These are phyloP conservation scores for Trichosporon sp. DNA, from an alignment of 1,284 basidiomycete genomes.

Conservation along the genomic window DNA sequence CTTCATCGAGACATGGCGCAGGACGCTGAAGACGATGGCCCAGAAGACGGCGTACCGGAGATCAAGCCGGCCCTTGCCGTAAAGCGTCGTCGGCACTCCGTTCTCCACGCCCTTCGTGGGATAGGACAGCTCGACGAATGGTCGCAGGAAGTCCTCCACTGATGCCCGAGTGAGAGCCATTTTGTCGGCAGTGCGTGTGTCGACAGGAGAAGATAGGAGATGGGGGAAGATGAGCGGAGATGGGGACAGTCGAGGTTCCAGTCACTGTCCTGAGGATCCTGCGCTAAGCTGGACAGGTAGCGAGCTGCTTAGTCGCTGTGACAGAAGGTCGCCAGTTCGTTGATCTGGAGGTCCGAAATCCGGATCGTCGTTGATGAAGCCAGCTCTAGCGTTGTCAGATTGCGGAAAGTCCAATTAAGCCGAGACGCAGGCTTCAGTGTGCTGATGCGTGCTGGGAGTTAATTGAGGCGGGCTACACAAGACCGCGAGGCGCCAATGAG, in stretches of 20 bases:
- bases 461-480: too few relatives aligned
- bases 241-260: not conserved
- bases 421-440: not conserved
- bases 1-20: slow-evolving; percentile 69
- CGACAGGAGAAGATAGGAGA: not conserved
- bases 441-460: not conserved
- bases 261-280: not conserved
- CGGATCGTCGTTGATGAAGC: not conserved
- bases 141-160: slow-evolving; percentile 33
- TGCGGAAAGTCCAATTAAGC: not conserved
- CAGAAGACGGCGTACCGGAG: slow-evolving; percentile 64
- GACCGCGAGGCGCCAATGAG: not conserved
- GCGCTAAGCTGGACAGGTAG: not conserved
- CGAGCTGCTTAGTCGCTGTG: not conserved
- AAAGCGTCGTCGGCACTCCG: slow-evolving; percentile 38
- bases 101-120: slow-evolving; percentile 53
- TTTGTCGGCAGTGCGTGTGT: not conserved
- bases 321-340: not conserved
- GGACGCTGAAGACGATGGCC: slow-evolving; percentile 69
- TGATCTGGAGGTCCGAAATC: too few relatives aligned
- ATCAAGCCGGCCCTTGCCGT: slow-evolving; percentile 65
- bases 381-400: not conserved
- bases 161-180: not conserved
- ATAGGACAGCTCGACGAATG: slow-evolving; percentile 71
- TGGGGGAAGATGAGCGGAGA: not conserved